Percentiles rank a stretch among this genome's conserved stretches.
These are phyloP conservation scores for Solanum microdontum DNA, from an alignment of 257 asterid species.

Conservation along the genomic window DNA sequence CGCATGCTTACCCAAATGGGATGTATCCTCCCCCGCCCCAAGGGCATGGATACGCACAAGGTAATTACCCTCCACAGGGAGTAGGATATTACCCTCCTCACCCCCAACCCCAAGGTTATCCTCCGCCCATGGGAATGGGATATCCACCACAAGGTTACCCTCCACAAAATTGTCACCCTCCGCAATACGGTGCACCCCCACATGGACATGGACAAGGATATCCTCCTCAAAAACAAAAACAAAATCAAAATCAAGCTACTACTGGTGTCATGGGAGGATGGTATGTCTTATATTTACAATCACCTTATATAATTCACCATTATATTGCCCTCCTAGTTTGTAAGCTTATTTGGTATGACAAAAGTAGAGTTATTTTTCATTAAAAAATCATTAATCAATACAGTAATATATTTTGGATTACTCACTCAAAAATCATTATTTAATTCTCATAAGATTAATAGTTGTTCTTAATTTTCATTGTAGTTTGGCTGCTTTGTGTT, in stretches of 20 bases:
- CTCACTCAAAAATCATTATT: neutral
- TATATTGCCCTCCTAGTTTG: neutral
- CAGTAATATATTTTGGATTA: neutral
- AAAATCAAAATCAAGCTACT: neutral
- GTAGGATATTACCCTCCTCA: neutral
- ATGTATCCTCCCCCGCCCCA: neutral
- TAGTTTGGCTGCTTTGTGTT: neutral
- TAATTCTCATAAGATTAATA: neutral
- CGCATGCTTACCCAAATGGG: neutral
- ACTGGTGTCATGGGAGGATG: neutral
- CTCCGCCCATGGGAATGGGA: neutral
- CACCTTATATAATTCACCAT: neutral
- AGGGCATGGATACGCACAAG: neutral
- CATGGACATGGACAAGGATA: neutral
- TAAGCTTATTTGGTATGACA: neutral
- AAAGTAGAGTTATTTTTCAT: neutral
- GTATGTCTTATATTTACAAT: neutral
- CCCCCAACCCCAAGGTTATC: neutral
- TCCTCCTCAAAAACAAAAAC: neutral
- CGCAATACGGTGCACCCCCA: neutral
- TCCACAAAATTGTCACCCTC: neutral
- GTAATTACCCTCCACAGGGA: neutral
- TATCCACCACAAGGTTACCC: neutral
- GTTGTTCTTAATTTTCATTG: neutral
- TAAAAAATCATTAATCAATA: neutral